phyloP scores from a whole-genome alignment of 2,329 filamentous ascomycete genomes.

The Stachybotrys chartarum region DNA sequence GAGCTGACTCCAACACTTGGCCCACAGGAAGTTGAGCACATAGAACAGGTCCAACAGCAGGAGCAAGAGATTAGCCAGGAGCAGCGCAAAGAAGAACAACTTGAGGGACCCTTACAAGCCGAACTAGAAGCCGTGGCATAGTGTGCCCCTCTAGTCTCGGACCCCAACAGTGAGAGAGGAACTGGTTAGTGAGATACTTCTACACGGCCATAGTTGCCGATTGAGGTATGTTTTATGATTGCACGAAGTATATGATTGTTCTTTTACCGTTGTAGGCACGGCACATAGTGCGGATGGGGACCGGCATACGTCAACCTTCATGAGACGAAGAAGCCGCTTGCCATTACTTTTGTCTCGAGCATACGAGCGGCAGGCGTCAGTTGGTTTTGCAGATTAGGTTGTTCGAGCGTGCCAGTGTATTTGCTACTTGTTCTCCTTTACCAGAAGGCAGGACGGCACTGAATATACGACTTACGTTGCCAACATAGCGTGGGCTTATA shows the following conservation, averaged over 20 bases:
- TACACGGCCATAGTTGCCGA: too few relatives aligned
- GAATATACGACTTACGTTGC: too few relatives aligned
- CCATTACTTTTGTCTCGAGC: background rate
- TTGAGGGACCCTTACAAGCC: background rate
- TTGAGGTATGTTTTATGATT: background rate
- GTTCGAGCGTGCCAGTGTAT: too few relatives aligned
- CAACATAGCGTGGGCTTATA: too few relatives aligned
- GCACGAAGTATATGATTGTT: background rate
- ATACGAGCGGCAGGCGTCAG: background rate
- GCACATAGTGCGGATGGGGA: background rate
- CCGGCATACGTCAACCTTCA: background rate
- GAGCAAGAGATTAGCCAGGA: background rate
- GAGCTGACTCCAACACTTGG: background rate
- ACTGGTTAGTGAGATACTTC: background rate
- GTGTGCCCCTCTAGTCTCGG: background rate
- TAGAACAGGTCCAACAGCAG: background rate
- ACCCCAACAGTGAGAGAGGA: background rate
- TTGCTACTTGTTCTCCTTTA: too few relatives aligned
- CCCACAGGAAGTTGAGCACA: too few relatives aligned
- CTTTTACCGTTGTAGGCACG: background rate
- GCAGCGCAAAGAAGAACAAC: background rate
- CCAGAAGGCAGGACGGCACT: too few relatives aligned
- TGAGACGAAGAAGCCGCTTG: background rate
- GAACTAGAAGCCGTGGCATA: background rate
- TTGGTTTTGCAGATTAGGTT: too few relatives aligned